phyloP scores from a whole-genome alignment of 345 rosid genomes.

The Gossypium thurberi region DNA sequence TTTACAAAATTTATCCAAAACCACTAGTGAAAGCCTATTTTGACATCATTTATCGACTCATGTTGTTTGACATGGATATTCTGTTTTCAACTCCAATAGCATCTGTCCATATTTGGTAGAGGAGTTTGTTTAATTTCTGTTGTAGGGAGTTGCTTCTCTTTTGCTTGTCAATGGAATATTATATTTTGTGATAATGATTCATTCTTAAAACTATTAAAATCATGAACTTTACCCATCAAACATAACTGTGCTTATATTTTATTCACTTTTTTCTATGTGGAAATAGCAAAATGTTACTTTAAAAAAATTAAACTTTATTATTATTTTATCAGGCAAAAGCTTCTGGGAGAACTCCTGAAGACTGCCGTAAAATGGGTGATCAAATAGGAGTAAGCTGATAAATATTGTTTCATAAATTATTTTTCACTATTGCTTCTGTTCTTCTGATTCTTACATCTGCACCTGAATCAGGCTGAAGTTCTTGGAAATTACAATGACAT shows the following conservation, averaged over 20 bases:
- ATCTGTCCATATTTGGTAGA: not conserved
- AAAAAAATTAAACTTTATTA: not conserved
- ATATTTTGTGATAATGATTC: not conserved
- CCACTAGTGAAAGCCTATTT: not conserved
- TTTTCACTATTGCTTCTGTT: slow-evolving; percentile 17
- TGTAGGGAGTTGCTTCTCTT: not conserved
- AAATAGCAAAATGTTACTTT: not conserved
- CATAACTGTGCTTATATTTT: not conserved
- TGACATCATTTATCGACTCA: not conserved
- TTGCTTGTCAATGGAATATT: not conserved
- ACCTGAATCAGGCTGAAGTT: slow-evolving; percentile 65
- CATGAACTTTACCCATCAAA: not conserved
- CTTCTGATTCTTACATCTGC: slow-evolving; percentile 24
- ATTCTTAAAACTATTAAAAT: not conserved
- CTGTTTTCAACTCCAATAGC: not conserved
- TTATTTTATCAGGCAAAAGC: slow-evolving; percentile 70
- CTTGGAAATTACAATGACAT: slow-evolving; percentile 59
- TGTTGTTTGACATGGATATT: not conserved
- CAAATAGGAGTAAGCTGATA: slow-evolving; percentile 64
- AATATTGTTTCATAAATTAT: slow-evolving; percentile 16
- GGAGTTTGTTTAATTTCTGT: not conserved
- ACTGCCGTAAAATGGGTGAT: slow-evolving; percentile 54
- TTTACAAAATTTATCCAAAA: not conserved
- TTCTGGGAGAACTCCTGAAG: slow-evolving; percentile 68
- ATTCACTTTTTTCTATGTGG: not conserved